phyloP scores from a whole-genome alignment of 352 stramenopile species.

The Phytopythium montanum region DNA sequence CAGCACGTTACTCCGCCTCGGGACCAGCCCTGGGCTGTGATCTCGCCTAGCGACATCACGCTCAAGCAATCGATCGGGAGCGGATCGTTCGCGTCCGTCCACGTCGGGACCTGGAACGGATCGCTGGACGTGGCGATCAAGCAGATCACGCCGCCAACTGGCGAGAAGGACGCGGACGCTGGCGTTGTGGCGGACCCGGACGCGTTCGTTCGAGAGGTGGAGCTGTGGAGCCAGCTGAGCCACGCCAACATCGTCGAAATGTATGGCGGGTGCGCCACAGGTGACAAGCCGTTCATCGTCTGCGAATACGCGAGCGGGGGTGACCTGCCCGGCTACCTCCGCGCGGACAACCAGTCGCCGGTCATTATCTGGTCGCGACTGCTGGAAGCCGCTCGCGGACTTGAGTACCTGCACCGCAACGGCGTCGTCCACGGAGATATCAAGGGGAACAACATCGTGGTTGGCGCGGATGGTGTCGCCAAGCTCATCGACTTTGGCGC shows the following conservation, averaged over 20 bases:
- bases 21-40: background rate
- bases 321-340: background rate
- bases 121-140: background rate
- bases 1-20: background rate
- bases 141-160: background rate
- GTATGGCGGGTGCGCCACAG: background rate
- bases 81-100: background rate
- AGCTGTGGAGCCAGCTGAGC: background rate
- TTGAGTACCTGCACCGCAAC: background rate
- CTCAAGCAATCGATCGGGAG: background rate
- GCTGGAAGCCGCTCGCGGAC: background rate
- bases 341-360: background rate
- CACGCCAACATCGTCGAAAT: background rate
- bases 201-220: background rate
- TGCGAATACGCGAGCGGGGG: slow-evolving; percentile 1
- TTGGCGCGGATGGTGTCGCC: background rate
- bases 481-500: slow-evolving; percentile 1
- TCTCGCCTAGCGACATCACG: background rate
- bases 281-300: background rate
- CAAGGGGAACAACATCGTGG: slow-evolving; percentile 3
- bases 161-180: background rate
- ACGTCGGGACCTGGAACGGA: background rate
- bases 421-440: slow-evolving; percentile 1
- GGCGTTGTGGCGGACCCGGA: background rate
- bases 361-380: background rate